phyloP scores from a whole-genome alignment of 305 asterid species.

The Fraxinus greggii region DNA sequence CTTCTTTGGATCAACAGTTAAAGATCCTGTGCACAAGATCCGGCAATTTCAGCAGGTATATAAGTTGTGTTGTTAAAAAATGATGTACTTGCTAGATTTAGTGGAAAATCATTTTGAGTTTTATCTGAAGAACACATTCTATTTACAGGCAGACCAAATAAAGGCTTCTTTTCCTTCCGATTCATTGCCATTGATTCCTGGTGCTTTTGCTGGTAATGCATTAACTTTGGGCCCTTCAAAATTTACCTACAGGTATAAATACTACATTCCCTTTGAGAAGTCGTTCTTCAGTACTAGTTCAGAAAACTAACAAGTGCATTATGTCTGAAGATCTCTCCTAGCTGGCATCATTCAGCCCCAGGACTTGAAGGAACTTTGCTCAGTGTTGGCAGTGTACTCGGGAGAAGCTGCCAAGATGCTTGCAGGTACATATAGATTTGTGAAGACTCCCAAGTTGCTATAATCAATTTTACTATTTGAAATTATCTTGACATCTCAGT shows the following conservation, averaged over 20 bases:
- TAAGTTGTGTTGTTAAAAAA: not conserved
- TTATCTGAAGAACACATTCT: not conserved
- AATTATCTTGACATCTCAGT: not conserved
- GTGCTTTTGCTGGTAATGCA: conserved; percentile 53
- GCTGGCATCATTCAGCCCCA: conserved; percentile 94
- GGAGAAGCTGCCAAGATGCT: conserved; percentile 84
- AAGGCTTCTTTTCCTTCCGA: conserved; percentile 59
- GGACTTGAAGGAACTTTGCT: conserved; percentile 93
- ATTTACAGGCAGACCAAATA: conserved; percentile 58
- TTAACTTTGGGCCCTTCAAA: conserved; percentile 76
- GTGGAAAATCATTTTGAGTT: conserved; percentile 13
- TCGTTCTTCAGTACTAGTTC: conserved; percentile 22
- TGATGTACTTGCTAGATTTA: not conserved
- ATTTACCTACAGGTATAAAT: conserved; percentile 76
- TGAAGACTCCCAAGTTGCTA: conserved; percentile 6
- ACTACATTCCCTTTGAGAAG: conserved; percentile 20
- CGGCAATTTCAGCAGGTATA: conserved; percentile 1
- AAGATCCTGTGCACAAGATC: conserved; percentile 22
- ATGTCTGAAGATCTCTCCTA: conserved; percentile 73
- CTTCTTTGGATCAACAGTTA: conserved; percentile 24
- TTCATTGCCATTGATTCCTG: conserved; percentile 51
- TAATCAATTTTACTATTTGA: not conserved
- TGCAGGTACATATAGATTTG: conserved; percentile 56
- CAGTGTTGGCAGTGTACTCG: conserved; percentile 87
- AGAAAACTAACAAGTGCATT: conserved; percentile 39